phyloP scores from a whole-genome alignment of 306 rosid species.

The Cucurbita ficifolia region DNA sequence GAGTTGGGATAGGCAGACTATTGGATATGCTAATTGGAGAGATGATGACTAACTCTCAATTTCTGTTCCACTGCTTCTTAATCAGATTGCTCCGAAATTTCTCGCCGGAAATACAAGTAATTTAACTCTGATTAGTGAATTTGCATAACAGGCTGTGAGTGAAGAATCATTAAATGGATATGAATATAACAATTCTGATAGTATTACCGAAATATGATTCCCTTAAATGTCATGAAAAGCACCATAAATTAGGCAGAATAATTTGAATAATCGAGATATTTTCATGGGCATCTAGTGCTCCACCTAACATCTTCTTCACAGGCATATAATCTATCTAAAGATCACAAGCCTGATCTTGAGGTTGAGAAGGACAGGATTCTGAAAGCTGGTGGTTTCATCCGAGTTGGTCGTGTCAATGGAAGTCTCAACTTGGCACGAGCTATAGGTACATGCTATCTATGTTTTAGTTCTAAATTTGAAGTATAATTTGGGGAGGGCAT shows the following conservation, averaged over 20 bases:
- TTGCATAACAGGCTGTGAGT: background rate
- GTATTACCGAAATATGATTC: background rate
- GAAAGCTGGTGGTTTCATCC: conserved; percentile 88
- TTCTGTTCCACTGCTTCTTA: background rate
- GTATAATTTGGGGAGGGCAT: background rate
- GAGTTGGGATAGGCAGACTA: background rate
- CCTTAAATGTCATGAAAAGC: background rate
- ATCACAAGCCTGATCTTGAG: conserved; percentile 93
- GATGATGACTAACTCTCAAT: background rate
- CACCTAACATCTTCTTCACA: conserved; percentile 9
- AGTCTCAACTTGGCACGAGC: conserved; percentile 88
- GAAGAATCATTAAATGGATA: background rate
- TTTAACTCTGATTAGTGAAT: background rate
- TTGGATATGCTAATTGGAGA: background rate
- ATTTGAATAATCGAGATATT: background rate
- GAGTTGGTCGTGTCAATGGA: conserved; percentile 92
- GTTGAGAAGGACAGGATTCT: conserved; percentile 76
- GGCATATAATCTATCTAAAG: conserved; percentile 84
- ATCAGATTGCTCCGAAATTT: background rate
- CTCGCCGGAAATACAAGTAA: background rate
- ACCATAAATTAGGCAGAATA: background rate
- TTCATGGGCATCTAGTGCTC: background rate
- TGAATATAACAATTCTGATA: background rate
- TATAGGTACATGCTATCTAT: conserved; percentile 34
- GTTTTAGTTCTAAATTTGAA: background rate